Evolutionary conservation across 129 eudicot genomes (phyloP), one percentile per base, ranked within the genome.

Genomic region (Flaveria robusta): DNA sequence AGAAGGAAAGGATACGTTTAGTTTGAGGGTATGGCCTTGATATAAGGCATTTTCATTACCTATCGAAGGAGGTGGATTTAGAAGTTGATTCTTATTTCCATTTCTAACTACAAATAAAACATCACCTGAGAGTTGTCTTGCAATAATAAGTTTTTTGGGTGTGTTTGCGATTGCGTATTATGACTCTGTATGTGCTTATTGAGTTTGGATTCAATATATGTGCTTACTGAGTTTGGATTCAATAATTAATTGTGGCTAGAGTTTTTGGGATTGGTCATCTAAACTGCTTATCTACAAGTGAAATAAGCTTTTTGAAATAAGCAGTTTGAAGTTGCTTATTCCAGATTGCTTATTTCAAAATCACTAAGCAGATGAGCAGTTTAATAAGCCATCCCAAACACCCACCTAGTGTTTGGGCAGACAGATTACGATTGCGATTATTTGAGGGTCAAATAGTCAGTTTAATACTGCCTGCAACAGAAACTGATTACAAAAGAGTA

Each of bases 391-490:
- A 54, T 54, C 12, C 14, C 13, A 19, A 18, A 54, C 62, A 54
- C 62, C 12, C 62, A 18, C 11, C 37, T 39, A n/a, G n/a, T 54
- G 37, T 20, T 20, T 37, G 39, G 66, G 1, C 3, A 54, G 5
- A 8, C 19, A 5, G 39, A n/a, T 54, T 51, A n/a, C n/a, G 37
- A 6, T 68, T 68, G 45, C 14, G 46, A 55, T 68, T 8, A 4
- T 20, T 2, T 10, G 11, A 13, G n/a, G n/a, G n/a, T n/a, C n/a
- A n/a, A n/a, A n/a, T n/a, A 5, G 1, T 46, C 1, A 31, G 22
- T n/a, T 54, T 19, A 50, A 37, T 52, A 18, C 51, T 31, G 7
- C 27, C 66, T 71, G 66, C 66, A 71, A 29, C 45, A 71, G 6
- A 7, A 71, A 11, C 14, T 18, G 29, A 72, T 54, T 54, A 4